Percentiles rank a stretch among this genome's conserved stretches.
Evolutionary conservation across 1,139 yeast genomes (phyloP).

Genomic region (Schizosaccharomyces versatilis): DNA sequence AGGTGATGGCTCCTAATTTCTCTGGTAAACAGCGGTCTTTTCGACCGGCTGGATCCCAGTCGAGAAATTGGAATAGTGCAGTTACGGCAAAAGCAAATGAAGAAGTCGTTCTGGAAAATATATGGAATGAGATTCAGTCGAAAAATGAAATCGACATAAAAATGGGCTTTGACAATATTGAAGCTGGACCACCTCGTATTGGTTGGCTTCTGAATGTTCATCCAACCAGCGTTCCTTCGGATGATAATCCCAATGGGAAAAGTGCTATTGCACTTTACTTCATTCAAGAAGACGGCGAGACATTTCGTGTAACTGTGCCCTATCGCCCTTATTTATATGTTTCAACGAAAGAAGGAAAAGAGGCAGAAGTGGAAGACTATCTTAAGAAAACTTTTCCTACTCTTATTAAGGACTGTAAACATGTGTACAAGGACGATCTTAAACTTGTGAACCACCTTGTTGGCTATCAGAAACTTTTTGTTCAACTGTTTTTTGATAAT

Average conservation of each 20-base stretch:
- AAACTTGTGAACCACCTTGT: slow-evolving; percentile 63
- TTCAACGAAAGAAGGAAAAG: slow-evolving; percentile 42
- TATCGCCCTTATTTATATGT: slow-evolving; percentile 77
- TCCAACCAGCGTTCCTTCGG: slow-evolving; percentile 36
- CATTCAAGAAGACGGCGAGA: slow-evolving; percentile 92
- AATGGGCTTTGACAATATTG: slow-evolving; percentile 71
- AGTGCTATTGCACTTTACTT: slow-evolving; percentile 92
- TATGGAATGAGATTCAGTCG: background rate
- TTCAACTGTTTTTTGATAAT: slow-evolving; percentile 56
- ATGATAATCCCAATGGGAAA: slow-evolving; percentile 36
- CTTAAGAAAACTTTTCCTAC: slow-evolving; percentile 46
- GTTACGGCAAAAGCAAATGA: background rate
- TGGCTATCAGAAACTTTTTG: slow-evolving; percentile 44
- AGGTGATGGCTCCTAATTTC: background rate
- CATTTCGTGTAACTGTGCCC: slow-evolving; percentile 63
- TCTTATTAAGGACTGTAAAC: slow-evolving; percentile 32
- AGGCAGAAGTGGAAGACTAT: slow-evolving; percentile 72
- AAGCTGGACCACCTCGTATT: slow-evolving; percentile 43
- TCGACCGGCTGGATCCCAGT: background rate
- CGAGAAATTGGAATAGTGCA: background rate
- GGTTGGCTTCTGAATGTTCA: slow-evolving; percentile 79
- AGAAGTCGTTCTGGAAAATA: background rate
- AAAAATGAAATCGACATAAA: slow-evolving; percentile 26
- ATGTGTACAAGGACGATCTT: slow-evolving; percentile 56
- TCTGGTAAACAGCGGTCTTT: background rate